Conservation (phyloP, 768 basidiomycete species). For the Trametes maxima region DNA sequence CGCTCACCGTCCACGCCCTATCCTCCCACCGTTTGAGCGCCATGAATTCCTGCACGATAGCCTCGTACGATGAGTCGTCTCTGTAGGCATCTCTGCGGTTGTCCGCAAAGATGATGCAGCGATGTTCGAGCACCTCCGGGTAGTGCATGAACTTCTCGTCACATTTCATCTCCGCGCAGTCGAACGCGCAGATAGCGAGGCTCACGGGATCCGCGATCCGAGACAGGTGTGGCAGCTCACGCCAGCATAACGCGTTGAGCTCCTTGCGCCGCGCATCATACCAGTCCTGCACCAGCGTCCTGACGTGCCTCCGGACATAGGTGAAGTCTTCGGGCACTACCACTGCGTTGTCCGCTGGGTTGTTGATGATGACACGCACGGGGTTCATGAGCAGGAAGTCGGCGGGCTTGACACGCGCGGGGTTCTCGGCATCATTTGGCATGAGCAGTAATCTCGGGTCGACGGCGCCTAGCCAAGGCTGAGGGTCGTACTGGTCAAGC, state of each 20-base stretch:
- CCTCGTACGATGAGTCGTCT: neutral
- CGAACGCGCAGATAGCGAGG: conserved; percentile 3
- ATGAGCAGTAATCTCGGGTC: too few relatives aligned
- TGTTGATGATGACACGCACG: neutral
- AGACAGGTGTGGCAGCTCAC: neutral
- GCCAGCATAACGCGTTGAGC: neutral
- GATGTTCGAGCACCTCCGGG: conserved; percentile 9
- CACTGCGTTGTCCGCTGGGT: too few relatives aligned
- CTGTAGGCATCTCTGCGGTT: neutral
- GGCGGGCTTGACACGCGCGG: neutral
- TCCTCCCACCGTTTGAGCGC: neutral
- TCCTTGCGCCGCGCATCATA: neutral
- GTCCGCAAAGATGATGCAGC: neutral
- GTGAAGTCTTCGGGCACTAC: neutral
- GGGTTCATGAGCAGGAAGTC: conserved; percentile 6
- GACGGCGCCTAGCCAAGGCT: too few relatives aligned
- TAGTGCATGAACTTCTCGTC: conserved; percentile 6
- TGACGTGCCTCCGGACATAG: neutral
- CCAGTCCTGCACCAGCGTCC: neutral
- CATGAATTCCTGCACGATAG: neutral
- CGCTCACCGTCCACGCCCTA: too few relatives aligned
- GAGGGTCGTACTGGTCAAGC: too few relatives aligned
- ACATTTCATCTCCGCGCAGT: neutral
- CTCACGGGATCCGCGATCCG: neutral
- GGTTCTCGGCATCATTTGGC: too few relatives aligned